A percentile compares a stretch with the other conserved stretches of the same genome.
Conservation (phyloP, 306 rosid species). For the Carpinus viminea region DNA sequence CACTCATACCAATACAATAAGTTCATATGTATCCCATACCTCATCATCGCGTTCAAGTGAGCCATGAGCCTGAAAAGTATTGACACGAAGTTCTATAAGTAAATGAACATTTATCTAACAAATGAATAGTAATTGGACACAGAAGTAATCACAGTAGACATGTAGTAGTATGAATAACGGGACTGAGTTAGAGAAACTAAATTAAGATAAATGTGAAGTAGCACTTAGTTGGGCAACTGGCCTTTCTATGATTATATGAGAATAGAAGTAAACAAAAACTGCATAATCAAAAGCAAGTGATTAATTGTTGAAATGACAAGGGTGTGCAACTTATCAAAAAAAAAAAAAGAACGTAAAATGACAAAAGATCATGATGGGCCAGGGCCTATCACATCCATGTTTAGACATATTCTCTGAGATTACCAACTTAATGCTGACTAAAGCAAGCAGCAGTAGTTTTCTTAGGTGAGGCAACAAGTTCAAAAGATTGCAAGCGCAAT, state of each 20-base stretch:
- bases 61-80: constrained; percentile 77
- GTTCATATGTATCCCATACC: constrained; percentile 45
- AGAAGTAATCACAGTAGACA: not conserved
- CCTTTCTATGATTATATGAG: not conserved
- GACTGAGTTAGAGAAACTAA: not conserved
- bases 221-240: not conserved
- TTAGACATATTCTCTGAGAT: not conserved
- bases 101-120: constrained; percentile 21
- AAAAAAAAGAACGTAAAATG: too few species aligned
- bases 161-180: not conserved
- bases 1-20: not conserved
- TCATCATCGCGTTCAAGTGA: constrained; percentile 97
- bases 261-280: not conserved
- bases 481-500: too few species aligned
- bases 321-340: not conserved
- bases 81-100: constrained; percentile 18
- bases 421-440: too few species aligned
- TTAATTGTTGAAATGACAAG: not conserved
- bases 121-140: not conserved
- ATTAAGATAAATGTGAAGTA: not conserved
- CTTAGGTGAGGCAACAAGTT: too few species aligned
- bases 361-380: not conserved
- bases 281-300: not conserved
- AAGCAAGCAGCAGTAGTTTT: too few species aligned
- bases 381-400: not conserved